Percentiles rank a stretch among this genome's conserved stretches.
phyloP scores from a whole-genome alignment of 768 basidiomycete species.

The Mrakia hoshinonis region DNA sequence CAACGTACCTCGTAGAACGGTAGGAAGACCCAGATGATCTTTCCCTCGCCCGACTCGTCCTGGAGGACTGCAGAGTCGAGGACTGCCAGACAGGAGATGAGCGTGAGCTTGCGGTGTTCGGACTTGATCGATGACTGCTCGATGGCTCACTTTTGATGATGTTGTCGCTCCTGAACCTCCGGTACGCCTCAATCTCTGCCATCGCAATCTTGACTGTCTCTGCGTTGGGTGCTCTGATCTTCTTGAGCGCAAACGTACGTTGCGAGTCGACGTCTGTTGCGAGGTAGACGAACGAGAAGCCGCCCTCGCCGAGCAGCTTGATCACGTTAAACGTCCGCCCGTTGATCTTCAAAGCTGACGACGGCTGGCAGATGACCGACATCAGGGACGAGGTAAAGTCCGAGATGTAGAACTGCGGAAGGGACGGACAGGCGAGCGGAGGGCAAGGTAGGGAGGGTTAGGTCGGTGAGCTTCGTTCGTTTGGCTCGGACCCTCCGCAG shows the following conservation, averaged over 20 bases:
- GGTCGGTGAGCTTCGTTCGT: background rate
- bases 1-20: slow-evolving; percentile 71
- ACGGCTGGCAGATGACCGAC: slow-evolving; percentile 31
- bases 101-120: background rate
- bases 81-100: background rate
- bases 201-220: slow-evolving; percentile 58
- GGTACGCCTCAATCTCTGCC: slow-evolving; percentile 78
- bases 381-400: slow-evolving; percentile 39
- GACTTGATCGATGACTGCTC: background rate
- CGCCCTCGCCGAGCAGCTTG: slow-evolving; percentile 85
- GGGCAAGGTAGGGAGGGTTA: background rate
- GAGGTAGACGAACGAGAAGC: slow-evolving; percentile 42
- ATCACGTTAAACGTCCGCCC: slow-evolving; percentile 88
- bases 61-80: slow-evolving; percentile 83
- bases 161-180: slow-evolving; percentile 92
- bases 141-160: slow-evolving; percentile 61
- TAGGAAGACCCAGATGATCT: slow-evolving; percentile 92
- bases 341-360: slow-evolving; percentile 56
- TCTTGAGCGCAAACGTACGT: slow-evolving; percentile 92
- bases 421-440: background rate
- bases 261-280: slow-evolving; percentile 43
- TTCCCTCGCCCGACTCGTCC: slow-evolving; percentile 83
- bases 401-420: slow-evolving; percentile 37
- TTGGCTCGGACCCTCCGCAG: background rate
- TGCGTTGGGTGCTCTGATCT: slow-evolving; percentile 80